A percentile compares a stretch with the other conserved stretches of the same genome.
Conservation (phyloP, 2,329 filamentous ascomycete genomes). For the Teratosphaeria pseudoeucalypti region DNA sequence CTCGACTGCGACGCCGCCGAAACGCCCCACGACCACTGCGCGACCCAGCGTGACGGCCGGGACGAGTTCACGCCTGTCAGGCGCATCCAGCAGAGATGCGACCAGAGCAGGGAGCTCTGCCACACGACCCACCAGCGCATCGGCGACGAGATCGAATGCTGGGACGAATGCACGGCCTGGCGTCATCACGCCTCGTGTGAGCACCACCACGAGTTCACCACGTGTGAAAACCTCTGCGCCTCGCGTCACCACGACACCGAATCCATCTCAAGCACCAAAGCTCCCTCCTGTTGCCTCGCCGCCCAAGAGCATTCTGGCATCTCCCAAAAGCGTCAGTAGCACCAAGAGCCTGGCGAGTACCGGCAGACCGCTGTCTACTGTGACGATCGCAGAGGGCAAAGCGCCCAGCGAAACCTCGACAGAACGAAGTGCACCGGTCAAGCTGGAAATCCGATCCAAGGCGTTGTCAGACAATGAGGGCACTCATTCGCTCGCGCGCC, state of each 20-base stretch:
- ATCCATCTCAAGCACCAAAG: neutral
- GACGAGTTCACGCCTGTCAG: neutral
- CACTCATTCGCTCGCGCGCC: constrained; percentile 7
- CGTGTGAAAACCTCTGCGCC: neutral
- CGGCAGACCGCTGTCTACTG: constrained; percentile 11
- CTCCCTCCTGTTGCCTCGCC: neutral
- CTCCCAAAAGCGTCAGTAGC: neutral
- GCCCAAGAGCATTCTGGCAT: neutral
- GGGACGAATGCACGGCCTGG: neutral
- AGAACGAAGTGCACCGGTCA: constrained; percentile 8
- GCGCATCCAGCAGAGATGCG: neutral
- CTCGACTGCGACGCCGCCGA: neutral
- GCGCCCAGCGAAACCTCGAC: constrained; percentile 2
- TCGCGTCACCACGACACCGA: neutral
- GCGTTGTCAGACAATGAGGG: constrained; percentile 16
- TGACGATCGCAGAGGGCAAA: constrained; percentile 17
- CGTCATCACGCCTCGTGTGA: neutral
- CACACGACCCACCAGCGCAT: neutral
- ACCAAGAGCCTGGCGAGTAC: constrained; percentile 8
- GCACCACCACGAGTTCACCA: neutral
- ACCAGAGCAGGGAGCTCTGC: neutral
- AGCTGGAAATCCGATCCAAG: constrained; percentile 6
- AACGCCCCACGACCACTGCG: constrained; percentile 2
- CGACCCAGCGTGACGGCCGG: constrained; percentile 2
- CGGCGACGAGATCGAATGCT: neutral